A percentile compares a stretch with the other conserved stretches of the same genome.
Conservation (phyloP, 257 asterid species). For the Solanum rostratum region DNA sequence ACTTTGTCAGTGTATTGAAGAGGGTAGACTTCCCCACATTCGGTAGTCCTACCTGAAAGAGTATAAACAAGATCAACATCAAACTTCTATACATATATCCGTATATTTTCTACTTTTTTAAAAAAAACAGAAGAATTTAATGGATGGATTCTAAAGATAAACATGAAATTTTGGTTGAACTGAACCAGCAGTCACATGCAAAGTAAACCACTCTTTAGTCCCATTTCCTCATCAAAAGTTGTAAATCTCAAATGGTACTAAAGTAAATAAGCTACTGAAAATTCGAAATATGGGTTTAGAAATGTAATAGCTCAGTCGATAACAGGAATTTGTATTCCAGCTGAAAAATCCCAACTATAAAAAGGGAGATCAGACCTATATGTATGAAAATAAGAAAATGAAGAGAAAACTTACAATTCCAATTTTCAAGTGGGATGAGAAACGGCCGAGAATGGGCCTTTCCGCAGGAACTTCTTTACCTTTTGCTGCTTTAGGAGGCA, state of each 20-base stretch:
- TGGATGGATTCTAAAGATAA: background rate
- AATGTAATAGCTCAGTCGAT: background rate
- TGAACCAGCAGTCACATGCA: background rate
- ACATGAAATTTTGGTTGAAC: background rate
- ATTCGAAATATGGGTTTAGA: background rate
- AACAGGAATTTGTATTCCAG: background rate
- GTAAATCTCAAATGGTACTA: background rate
- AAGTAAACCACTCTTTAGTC: background rate
- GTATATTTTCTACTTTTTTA: too few relatives aligned
- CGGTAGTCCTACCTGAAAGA: conserved; percentile 94
- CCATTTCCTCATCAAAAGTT: background rate
- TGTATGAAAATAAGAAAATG: background rate
- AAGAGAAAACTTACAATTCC: conserved; percentile 62
- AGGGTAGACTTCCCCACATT: conserved; percentile 95
- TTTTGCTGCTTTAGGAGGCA: conserved; percentile 96
- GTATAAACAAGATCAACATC: background rate
- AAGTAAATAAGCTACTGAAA: background rate
- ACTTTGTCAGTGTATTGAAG: conserved; percentile 95
- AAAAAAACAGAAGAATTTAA: background rate
- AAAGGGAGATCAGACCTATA: background rate
- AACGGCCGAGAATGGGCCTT: conserved; percentile 87
- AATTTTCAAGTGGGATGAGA: conserved; percentile 91
- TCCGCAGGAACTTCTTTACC: conserved; percentile 78
- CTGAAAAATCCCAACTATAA: too few relatives aligned
- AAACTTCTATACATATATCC: background rate